phyloP scores from a whole-genome alignment of 106 monocot species.

The Posidonia australis region DNA sequence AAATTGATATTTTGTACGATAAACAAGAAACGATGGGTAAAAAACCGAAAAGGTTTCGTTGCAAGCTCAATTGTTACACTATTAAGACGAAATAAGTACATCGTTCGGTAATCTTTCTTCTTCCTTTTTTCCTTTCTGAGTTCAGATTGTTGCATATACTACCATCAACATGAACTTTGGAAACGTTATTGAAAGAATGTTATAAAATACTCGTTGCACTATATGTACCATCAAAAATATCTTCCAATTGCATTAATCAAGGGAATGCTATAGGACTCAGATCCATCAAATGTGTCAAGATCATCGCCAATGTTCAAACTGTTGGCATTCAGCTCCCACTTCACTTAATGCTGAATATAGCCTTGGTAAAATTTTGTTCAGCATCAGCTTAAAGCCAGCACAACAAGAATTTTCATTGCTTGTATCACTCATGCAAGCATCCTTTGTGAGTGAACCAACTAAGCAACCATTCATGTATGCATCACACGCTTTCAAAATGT shows the following conservation, averaged over 20 bases:
- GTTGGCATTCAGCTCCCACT: constrained; percentile 22
- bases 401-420: constrained; percentile 15
- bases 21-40: too few species aligned
- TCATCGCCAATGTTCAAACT: constrained; percentile 12
- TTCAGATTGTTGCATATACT: too few species aligned
- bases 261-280: not conserved
- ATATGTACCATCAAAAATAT: not conserved
- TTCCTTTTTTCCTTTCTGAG: too few species aligned
- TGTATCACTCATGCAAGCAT: constrained; percentile 13
- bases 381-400: constrained; percentile 24
- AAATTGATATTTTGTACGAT: too few species aligned
- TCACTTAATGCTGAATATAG: constrained; percentile 12
- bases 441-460: constrained; percentile 21
- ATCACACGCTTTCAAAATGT: constrained; percentile 30
- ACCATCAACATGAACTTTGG: too few species aligned
- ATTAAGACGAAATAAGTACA: too few species aligned
- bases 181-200: too few species aligned
- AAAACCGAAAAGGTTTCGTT: too few species aligned
- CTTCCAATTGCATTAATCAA: not conserved
- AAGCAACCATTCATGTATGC: constrained; percentile 21
- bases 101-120: too few species aligned
- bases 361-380: constrained; percentile 20
- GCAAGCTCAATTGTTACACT: too few species aligned
- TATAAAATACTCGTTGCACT: too few species aligned
- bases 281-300: not conserved